These are phyloP conservation scores for Populus alba DNA, from an alignment of 345 rosid genomes.

Conservation along the genomic window DNA sequence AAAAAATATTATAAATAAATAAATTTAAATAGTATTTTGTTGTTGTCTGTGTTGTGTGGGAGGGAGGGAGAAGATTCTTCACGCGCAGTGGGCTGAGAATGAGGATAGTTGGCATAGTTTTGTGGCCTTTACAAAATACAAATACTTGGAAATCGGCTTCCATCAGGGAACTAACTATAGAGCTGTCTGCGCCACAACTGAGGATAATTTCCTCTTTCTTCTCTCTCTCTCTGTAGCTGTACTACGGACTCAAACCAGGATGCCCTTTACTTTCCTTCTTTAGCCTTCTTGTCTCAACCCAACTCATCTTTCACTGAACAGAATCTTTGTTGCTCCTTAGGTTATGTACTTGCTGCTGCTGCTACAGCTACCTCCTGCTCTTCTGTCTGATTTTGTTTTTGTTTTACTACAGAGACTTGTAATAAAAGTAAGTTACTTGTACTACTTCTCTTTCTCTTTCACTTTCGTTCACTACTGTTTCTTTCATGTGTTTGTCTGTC, in stretches of 20 bases:
- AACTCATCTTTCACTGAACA: conserved; percentile 22
- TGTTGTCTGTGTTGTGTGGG: not conserved
- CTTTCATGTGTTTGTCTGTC: not conserved
- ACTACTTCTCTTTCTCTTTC: not conserved
- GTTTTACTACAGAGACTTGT: conserved; percentile 19
- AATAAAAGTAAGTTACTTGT: conserved; percentile 36
- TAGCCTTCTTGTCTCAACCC: conserved; percentile 4
- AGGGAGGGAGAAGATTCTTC: not conserved
- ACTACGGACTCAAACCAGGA: not conserved
- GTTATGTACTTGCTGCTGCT: no score
- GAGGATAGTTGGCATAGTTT: not conserved
- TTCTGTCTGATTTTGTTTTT: conserved; percentile 24
- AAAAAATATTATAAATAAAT: no score
- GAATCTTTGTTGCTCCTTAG: conserved; percentile 8
- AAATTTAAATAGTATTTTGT: no score
- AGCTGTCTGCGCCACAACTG: not conserved
- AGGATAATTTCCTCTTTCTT: not conserved
- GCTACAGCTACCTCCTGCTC: not conserved
- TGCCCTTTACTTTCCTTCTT: conserved; percentile 7
- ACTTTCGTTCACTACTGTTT: conserved; percentile 17
- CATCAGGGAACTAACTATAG: not conserved
- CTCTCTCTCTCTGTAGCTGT: not conserved
- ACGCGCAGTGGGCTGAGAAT: not conserved
- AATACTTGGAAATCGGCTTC: not conserved
- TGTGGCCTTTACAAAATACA: not conserved